These are phyloP conservation scores for Filosporella fistucella DNA, from an alignment of 495 filamentous ascomycete genomes.

Conservation along the genomic window DNA sequence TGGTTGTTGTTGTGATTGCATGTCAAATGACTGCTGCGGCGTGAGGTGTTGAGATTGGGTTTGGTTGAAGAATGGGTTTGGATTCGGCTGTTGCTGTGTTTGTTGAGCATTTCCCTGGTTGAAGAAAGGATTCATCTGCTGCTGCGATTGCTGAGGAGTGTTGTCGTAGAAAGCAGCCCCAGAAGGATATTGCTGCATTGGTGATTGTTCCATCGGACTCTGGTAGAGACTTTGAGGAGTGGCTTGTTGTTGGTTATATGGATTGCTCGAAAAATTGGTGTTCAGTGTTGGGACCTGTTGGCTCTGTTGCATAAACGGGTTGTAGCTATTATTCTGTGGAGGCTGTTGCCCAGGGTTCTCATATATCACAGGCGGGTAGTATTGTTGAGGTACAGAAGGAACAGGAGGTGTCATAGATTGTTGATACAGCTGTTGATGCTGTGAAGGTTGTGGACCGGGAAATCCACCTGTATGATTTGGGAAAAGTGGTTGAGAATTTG, in stretches of 20 bases:
- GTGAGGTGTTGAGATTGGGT: slow-evolving; percentile 38
- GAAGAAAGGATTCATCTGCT: slow-evolving; percentile 7
- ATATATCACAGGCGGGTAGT: slow-evolving; percentile 27
- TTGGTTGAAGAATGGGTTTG: slow-evolving; percentile 30
- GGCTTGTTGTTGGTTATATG: slow-evolving; percentile 13
- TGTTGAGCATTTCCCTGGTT: slow-evolving; percentile 14
- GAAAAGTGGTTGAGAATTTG: slow-evolving; percentile 64
- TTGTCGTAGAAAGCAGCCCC: slow-evolving; percentile 1
- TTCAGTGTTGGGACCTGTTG: slow-evolving; percentile 14
- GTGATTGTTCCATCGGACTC: slow-evolving; percentile 21
- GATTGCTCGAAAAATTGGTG: slow-evolving; percentile 24
- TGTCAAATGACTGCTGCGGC: slow-evolving; percentile 28
- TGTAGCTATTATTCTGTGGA: slow-evolving; percentile 41
- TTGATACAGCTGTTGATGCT: slow-evolving; percentile 41
- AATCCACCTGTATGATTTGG: slow-evolving; percentile 81
- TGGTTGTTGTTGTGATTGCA: slow-evolving; percentile 32
- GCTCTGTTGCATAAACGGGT: slow-evolving; percentile 58
- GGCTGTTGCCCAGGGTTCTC: slow-evolving; percentile 31
- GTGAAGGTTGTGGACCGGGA: slow-evolving; percentile 36
- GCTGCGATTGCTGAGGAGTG: slow-evolving; percentile 7
- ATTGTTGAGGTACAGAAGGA: slow-evolving; percentile 41
- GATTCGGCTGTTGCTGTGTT: slow-evolving; percentile 19
- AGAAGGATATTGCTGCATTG: slow-evolving; percentile 27
- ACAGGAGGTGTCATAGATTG: slow-evolving; percentile 45
- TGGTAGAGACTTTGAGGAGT: slow-evolving; percentile 14